These are phyloP conservation scores for Delonix regia DNA, from an alignment of 306 rosid genomes.

Conservation along the genomic window DNA sequence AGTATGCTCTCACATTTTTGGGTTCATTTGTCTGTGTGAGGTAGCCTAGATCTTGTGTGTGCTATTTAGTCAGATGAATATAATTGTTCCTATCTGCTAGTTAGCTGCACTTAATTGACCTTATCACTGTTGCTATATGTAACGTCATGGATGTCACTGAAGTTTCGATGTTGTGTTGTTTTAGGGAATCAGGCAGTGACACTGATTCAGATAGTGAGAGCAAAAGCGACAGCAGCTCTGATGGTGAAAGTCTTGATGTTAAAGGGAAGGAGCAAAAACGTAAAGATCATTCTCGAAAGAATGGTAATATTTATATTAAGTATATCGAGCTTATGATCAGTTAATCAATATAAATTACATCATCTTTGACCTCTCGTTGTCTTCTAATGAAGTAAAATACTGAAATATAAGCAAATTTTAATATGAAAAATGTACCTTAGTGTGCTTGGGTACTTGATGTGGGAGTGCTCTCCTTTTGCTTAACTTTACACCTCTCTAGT, in stretches of 20 bases:
- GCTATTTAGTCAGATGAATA: neutral
- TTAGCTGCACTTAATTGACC: neutral
- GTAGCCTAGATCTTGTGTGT: neutral
- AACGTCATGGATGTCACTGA: conserved; percentile 8
- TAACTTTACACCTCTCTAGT: neutral
- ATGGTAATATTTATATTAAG: conserved; percentile 49
- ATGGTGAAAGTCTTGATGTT: conserved; percentile 46
- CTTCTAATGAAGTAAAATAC: neutral
- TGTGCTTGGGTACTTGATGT: neutral
- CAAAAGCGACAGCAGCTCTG: conserved; percentile 51
- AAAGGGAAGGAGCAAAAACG: conserved; percentile 50
- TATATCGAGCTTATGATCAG: neutral
- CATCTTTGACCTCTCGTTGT: neutral
- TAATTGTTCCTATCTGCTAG: neutral
- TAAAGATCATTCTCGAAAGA: conserved; percentile 43
- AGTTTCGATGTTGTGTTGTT: conserved; percentile 23
- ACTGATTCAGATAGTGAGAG: conserved; percentile 71
- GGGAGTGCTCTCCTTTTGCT: neutral
- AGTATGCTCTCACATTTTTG: neutral
- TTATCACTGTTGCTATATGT: too few species aligned
- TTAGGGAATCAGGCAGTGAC: conserved; percentile 59
- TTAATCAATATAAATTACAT: neutral
- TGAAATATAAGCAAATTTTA: neutral
- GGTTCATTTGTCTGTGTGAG: neutral
- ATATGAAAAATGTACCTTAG: neutral